These are phyloP conservation scores for Mycena galopus DNA, from an alignment of 768 basidiomycete species.

Conservation along the genomic window DNA sequence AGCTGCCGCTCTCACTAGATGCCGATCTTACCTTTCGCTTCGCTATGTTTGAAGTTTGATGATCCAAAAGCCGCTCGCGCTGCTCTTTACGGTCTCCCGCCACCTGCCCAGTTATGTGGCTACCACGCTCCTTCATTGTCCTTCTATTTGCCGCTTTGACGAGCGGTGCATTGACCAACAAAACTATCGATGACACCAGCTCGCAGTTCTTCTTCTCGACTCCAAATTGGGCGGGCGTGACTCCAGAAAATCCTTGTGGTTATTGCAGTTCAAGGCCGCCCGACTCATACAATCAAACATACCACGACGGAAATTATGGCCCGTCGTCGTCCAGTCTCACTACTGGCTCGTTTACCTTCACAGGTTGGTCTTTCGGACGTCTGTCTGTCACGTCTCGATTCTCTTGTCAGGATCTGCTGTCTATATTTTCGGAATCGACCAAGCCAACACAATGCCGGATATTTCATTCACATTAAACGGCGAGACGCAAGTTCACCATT, in stretches of 20 bases:
- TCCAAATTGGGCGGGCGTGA: constrained; percentile 8
- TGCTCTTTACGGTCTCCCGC: neutral
- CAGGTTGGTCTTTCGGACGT: neutral
- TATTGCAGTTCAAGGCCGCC: constrained; percentile 17
- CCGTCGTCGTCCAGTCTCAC: neutral
- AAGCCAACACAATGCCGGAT: neutral
- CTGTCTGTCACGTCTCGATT: neutral
- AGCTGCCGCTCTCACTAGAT: too few relatives aligned
- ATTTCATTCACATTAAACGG: constrained; percentile 23
- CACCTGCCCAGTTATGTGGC: neutral
- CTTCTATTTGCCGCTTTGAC: neutral
- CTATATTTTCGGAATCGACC: constrained; percentile 34
- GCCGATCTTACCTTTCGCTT: too few relatives aligned
- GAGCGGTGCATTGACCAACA: constrained; percentile 5
- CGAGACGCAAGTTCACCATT: constrained; percentile 15
- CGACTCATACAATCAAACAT: neutral
- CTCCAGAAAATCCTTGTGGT: constrained; percentile 13
- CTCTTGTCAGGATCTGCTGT: constrained; percentile 22
- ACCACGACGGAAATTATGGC: constrained; percentile 29
- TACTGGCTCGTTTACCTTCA: constrained; percentile 26
- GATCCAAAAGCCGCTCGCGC: neutral
- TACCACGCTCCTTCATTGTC: neutral
- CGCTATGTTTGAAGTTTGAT: too few relatives aligned
- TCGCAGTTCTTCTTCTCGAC: constrained; percentile 24
- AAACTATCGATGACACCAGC: constrained; percentile 25